A percentile compares a stretch with the other conserved stretches of the same genome.
These are phyloP conservation scores for Raddia distichophylla DNA, from an alignment of 176 grass and related monocot genomes.

Conservation along the genomic window DNA sequence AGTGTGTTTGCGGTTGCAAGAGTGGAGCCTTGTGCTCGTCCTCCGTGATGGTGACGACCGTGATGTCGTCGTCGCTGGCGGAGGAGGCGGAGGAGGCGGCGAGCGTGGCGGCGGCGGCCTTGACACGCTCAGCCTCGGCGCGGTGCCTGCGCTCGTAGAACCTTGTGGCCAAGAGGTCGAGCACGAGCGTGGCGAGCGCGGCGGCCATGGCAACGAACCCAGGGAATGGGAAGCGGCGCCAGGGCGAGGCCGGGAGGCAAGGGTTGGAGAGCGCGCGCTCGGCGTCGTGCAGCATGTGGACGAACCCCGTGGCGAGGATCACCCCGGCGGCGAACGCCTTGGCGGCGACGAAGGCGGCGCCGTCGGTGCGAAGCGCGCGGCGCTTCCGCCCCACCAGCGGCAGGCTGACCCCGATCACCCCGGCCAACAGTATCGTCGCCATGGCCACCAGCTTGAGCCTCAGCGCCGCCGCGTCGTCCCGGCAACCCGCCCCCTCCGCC, in stretches of 20 bases:
- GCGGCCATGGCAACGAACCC: constrained; percentile 85
- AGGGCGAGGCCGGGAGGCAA: constrained; percentile 54
- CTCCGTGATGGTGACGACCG: constrained; percentile 34
- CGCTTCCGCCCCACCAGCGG: constrained; percentile 65
- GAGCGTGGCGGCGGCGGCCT: constrained; percentile 44
- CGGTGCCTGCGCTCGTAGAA: constrained; percentile 74
- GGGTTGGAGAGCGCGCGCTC: constrained; percentile 54
- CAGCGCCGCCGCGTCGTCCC: constrained; percentile 50
- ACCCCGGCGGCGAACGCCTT: constrained; percentile 82
- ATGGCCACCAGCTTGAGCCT: constrained; percentile 67
- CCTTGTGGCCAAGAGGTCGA: constrained; percentile 70
- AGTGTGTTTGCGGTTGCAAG: constrained; percentile 40
- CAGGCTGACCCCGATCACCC: constrained; percentile 56
- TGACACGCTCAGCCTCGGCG: constrained; percentile 48
- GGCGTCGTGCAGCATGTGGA: constrained; percentile 81
- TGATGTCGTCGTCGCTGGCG: constrained; percentile 48
- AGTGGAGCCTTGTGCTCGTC: constrained; percentile 43
- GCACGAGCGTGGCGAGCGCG: constrained; percentile 69
- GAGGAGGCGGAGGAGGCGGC: constrained; percentile 46
- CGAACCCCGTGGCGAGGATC: constrained; percentile 86
- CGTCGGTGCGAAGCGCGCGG: constrained; percentile 56
- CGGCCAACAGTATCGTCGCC: constrained; percentile 54
- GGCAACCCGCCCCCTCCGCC: constrained; percentile 45
- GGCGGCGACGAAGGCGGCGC: constrained; percentile 46
- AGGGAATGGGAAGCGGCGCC: constrained; percentile 70